Evolutionary conservation across 257 asterid species (phyloP).

Genomic region (Forsythia viridissima): DNA sequence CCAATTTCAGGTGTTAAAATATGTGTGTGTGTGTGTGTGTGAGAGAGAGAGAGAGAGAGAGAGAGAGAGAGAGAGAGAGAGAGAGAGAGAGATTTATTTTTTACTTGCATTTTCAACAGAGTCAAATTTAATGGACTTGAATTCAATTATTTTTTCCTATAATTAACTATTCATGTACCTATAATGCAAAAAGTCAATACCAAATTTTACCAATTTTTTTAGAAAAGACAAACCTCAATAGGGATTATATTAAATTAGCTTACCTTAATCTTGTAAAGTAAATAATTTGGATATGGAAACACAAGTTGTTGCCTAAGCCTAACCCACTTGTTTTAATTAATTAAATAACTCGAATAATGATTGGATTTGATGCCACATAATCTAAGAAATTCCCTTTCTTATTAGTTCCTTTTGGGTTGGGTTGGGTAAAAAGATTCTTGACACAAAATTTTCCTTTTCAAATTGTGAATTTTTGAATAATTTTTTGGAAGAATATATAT

Average conservation of each 20-base stretch:
- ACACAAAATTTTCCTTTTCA: constrained; percentile 15
- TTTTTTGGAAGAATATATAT: constrained; percentile 29
- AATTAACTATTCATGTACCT: background rate
- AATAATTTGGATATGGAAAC: background rate
- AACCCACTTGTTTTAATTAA: constrained; percentile 21
- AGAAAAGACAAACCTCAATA: constrained; percentile 1
- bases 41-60: no score
- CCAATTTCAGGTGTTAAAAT: no score
- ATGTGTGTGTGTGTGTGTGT: no score
- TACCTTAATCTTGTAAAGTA: constrained; percentile 22
- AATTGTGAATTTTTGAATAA: constrained; percentile 33
- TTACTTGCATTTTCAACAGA: background rate
- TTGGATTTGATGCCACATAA: constrained; percentile 33
- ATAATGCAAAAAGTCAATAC: background rate
- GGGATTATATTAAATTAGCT: constrained; percentile 17
- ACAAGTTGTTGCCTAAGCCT: constrained; percentile 18
- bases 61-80: no score
- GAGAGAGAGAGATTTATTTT: no score
- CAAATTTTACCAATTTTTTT: background rate
- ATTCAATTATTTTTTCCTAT: no score
- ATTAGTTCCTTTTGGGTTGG: constrained; percentile 24
- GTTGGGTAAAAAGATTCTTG: constrained; percentile 31
- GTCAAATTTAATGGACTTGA: no score
- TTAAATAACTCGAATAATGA: constrained; percentile 6
- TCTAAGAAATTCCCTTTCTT: constrained; percentile 14